Evolutionary conservation across 202 grass and related monocot species (phyloP).

Genomic region (Brachypodium distachyon): DNA sequence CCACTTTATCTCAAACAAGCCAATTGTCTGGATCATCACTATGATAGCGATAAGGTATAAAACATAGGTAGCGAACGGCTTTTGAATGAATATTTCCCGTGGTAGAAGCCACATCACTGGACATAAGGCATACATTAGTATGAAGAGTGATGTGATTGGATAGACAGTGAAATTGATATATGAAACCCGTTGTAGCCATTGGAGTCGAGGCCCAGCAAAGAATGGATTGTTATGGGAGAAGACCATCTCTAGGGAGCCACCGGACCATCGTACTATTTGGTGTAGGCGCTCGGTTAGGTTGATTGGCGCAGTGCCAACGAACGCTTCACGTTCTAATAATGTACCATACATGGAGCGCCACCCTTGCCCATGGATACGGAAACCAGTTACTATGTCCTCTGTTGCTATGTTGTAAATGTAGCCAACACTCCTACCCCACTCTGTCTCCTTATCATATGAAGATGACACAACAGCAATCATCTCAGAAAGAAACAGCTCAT

Average conservation of each 20-base stretch:
- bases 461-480: neutral
- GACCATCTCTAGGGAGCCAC: conserved; percentile 53
- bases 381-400: neutral
- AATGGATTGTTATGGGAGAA: conserved; percentile 53
- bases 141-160: conserved; percentile 45
- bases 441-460: neutral
- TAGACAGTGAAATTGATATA: conserved; percentile 53
- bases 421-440: neutral
- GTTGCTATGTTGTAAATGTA: neutral
- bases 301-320: conserved; percentile 41
- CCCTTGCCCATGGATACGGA: neutral
- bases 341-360: neutral
- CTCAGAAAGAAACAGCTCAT: neutral
- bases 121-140: conserved; percentile 33
- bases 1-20: conserved; percentile 47
- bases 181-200: conserved; percentile 23
- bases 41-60: conserved; percentile 31
- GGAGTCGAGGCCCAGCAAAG: neutral
- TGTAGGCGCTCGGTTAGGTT: conserved; percentile 52
- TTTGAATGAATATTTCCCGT: conserved; percentile 30
- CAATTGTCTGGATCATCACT: conserved; percentile 31
- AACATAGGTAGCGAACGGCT: conserved; percentile 27
- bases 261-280: conserved; percentile 44
- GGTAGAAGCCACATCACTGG: conserved; percentile 52
- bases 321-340: neutral